Evolutionary conservation across 306 rosid genomes (phyloP), one percentile per base, ranked within the genome.

Genomic region (Sechiopsis laciniata): DNA sequence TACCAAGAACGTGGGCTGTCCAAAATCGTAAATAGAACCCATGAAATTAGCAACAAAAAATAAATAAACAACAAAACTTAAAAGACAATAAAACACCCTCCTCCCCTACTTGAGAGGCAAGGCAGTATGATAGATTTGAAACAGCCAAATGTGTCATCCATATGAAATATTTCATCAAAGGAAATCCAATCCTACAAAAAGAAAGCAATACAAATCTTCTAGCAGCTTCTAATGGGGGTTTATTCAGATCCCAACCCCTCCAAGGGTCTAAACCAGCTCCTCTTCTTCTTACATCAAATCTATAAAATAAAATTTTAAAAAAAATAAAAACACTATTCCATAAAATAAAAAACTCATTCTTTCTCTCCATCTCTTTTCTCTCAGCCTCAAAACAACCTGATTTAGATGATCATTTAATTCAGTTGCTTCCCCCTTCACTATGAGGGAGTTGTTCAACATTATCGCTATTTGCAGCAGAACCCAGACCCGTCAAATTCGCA

Each of bases 131-230:
- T 40, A 40, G 72, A 46, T n/a, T 19, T 21, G 2, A 67, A 48
- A 3, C 10, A 66, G 55, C 19, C 10, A 19, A 66, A 20, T 42
- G n/a, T 65, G 53, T 17, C 71, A 16, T 63, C 7, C 46, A 65
- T 4, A 40, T 21, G n/a, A 67, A 46, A 17, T 66, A 12, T 66
- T 42, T 45, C 35, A 20, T 22, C 13, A 11, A 46, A 12, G 6
- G 51, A 68, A 68, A 21, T 50, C 57, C 73, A 68, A 21, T 50
- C 57, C 73, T 46, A 68, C 57, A 68, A 68, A 68, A 68, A 68
- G 57, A 68, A 68, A 68, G 57, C 57, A 21, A 48, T 46, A 68
- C 73, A 68, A 20, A 46, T 67, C 57, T 46, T 68, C 55, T 17
- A 10, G 52, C n/a, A n/a, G n/a, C n/a, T n/a, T n/a, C n/a, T n/a